A percentile compares a stretch with the other conserved stretches of the same genome.
These are phyloP conservation scores for Bruguiera sexangula DNA, from an alignment of 345 rosid genomes.

Conservation along the genomic window DNA sequence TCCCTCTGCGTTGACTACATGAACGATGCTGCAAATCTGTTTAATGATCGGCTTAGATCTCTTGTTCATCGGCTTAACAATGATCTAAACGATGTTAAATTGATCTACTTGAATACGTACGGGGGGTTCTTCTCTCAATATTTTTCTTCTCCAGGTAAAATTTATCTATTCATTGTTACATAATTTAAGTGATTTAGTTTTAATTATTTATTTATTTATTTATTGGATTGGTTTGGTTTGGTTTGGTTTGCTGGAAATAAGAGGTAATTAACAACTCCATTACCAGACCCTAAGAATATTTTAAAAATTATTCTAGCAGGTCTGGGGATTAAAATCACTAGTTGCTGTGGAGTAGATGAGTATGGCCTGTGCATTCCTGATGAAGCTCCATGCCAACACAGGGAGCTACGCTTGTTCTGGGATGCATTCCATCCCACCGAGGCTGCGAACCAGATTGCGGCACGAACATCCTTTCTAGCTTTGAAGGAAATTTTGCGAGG, in stretches of 20 bases:
- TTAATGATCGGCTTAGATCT: constrained; percentile 1
- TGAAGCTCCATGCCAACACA: not conserved
- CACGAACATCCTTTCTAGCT: not conserved
- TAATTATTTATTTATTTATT: no score
- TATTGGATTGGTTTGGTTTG: no score
- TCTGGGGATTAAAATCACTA: not conserved
- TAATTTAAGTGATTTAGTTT: no score
- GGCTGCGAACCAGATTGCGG: not conserved
- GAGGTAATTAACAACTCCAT: no score
- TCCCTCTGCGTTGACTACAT: constrained; percentile 11
- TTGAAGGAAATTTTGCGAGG: not conserved
- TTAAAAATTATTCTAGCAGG: no score
- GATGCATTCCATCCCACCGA: constrained; percentile 25
- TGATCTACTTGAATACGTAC: constrained; percentile 6
- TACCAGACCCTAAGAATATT: no score
- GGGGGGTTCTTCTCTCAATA: not conserved
- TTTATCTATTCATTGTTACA: not conserved
- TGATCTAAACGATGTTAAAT: not conserved
- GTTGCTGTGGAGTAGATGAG: constrained; percentile 12
- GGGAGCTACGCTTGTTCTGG: constrained; percentile 5
- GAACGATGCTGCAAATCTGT: constrained; percentile 3
- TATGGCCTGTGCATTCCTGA: constrained; percentile 3
- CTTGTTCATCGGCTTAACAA: constrained; percentile 7
- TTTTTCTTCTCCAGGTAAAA: not conserved
- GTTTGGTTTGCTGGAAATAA: no score